These are phyloP conservation scores for Termitomyces sp. DNA, from an alignment of 768 basidiomycete species.

Conservation along the genomic window DNA sequence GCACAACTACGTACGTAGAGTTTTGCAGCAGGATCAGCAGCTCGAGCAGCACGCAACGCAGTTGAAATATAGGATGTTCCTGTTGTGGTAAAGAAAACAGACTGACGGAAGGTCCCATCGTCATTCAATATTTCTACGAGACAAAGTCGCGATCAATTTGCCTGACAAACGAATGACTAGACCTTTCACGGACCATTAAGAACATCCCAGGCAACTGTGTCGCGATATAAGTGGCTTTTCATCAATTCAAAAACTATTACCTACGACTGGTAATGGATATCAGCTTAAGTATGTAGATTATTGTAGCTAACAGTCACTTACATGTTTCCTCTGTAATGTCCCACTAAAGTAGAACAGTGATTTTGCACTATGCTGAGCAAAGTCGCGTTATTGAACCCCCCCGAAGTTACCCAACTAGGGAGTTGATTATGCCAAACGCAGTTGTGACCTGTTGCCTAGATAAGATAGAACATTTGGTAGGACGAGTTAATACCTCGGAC, in stretches of 20 bases:
- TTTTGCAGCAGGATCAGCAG: slow-evolving; percentile 50
- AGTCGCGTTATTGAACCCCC: slow-evolving; percentile 33
- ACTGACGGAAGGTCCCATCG: slow-evolving; percentile 37
- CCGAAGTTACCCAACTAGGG: slow-evolving; percentile 42
- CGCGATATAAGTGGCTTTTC: slow-evolving; percentile 17
- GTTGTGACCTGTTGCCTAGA: slow-evolving; percentile 30
- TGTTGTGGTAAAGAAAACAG: slow-evolving; percentile 40
- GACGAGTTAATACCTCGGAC: slow-evolving; percentile 29
- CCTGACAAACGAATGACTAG: neutral
- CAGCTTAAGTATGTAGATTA: neutral
- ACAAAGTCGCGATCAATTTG: neutral
- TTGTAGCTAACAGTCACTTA: slow-evolving; percentile 15
- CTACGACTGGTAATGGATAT: neutral
- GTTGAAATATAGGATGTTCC: slow-evolving; percentile 32
- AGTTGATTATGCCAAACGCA: slow-evolving; percentile 52
- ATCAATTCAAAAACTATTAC: neutral
- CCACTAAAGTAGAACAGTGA: slow-evolving; percentile 46
- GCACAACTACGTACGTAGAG: slow-evolving; percentile 37
- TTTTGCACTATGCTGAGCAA: slow-evolving; percentile 40
- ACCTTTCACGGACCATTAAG: slow-evolving; percentile 26
- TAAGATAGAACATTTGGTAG: neutral
- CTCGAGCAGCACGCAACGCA: slow-evolving; percentile 37
- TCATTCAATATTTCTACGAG: slow-evolving; percentile 36
- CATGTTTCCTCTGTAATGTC: slow-evolving; percentile 50
- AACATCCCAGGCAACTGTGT: slow-evolving; percentile 35